Conservation (phyloP, 192 early-diverging fungal species). For the Coemansia sp. region DNA sequence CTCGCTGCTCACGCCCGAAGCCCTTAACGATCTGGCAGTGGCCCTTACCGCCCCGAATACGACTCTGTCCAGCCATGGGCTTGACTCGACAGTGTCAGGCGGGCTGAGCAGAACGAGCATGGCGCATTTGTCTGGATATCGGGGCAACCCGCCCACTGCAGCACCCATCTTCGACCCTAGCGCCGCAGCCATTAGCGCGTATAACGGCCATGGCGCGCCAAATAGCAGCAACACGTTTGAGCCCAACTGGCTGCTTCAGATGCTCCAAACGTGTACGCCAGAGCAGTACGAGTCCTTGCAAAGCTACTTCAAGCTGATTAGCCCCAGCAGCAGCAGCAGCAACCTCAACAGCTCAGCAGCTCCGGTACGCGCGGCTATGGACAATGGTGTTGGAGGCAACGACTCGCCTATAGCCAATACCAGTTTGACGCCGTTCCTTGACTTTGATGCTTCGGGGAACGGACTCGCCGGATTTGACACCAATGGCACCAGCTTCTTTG, state of each 20-base stretch:
- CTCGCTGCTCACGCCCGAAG: slow-evolving; percentile 9
- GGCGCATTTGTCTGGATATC: not conserved
- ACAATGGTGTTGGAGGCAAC: not conserved
- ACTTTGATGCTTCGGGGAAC: slow-evolving; percentile 30
- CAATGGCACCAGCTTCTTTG: not conserved
- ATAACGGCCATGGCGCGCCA: not conserved
- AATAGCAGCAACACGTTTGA: slow-evolving; percentile 1
- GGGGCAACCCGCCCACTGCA: not conserved
- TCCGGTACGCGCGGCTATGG: not conserved
- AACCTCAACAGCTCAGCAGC: not conserved
- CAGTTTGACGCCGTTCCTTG: slow-evolving; percentile 30
- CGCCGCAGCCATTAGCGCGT: not conserved
- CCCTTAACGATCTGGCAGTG: slow-evolving; percentile 5
- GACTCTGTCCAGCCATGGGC: not conserved
- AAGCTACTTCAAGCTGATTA: slow-evolving; percentile 13
- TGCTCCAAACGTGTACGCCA: slow-evolving; percentile 20
- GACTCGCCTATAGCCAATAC: not conserved
- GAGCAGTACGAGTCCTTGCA: slow-evolving; percentile 37
- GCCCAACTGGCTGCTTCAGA: slow-evolving; percentile 2
- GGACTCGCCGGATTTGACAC: slow-evolving; percentile 2
- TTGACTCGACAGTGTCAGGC: not conserved
- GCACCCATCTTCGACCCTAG: not conserved
- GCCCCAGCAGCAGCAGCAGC: not conserved
- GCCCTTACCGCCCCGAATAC: not conserved
- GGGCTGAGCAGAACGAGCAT: not conserved